phyloP scores from a whole-genome alignment of 1,139 yeast genomes.

The Candida labiduridarum region DNA sequence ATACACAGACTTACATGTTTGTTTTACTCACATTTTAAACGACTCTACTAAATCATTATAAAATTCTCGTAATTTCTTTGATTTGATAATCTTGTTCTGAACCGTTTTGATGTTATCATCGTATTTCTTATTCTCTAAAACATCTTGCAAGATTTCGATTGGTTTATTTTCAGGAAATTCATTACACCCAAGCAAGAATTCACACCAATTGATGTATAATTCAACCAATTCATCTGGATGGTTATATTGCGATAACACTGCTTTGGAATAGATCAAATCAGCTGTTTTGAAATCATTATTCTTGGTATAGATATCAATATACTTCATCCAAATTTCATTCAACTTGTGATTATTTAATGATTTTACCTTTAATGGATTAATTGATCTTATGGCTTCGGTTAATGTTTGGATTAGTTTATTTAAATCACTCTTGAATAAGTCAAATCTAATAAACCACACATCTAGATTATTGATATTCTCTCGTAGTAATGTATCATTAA shows the following conservation, averaged over 20 bases:
- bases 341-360: conserved; percentile 29
- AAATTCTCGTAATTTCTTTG: conserved; percentile 68
- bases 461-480: conserved; percentile 64
- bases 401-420: conserved; percentile 55
- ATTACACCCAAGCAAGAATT: conserved; percentile 55
- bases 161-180: conserved; percentile 53
- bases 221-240: conserved; percentile 65
- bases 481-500: conserved; percentile 68
- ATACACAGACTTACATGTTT: background rate
- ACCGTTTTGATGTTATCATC: conserved; percentile 52
- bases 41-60: conserved; percentile 77
- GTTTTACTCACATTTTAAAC: conserved; percentile 35
- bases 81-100: conserved; percentile 61
- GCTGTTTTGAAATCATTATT: conserved; percentile 62
- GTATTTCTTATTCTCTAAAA: conserved; percentile 35
- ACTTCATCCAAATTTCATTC: conserved; percentile 67
- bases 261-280: conserved; percentile 61
- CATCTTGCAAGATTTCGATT: conserved; percentile 51
- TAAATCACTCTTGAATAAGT: conserved; percentile 31
- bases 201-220: conserved; percentile 76
- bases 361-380: conserved; percentile 61
- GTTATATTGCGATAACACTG: conserved; percentile 71
- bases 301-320: conserved; percentile 65
- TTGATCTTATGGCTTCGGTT: conserved; percentile 65
- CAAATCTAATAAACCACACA: conserved; percentile 68